A percentile compares a stretch with the other conserved stretches of the same genome.
Conservation (phyloP, 2,329 filamentous ascomycete genomes). For the Alternaria brassicicola region DNA sequence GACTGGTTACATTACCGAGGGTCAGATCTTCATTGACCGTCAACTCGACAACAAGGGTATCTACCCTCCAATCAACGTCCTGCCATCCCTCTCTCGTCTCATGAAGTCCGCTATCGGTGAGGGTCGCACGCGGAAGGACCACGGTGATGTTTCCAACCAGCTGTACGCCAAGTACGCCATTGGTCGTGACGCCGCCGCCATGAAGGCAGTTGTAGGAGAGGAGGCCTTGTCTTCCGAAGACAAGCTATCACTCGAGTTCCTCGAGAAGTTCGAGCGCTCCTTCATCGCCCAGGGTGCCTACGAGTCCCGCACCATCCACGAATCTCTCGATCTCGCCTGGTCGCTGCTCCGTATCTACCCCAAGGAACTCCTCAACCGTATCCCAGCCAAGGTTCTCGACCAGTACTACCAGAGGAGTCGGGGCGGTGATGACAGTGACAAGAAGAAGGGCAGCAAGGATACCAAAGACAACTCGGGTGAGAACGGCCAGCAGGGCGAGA, state of each 20-base stretch:
- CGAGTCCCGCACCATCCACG: slow-evolving; percentile 87
- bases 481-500: slow-evolving; percentile 41
- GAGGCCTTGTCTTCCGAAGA: slow-evolving; percentile 95
- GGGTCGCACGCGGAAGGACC: slow-evolving; percentile 93
- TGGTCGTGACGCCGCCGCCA: slow-evolving; percentile 94
- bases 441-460: slow-evolving; percentile 48
- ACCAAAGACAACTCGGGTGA: slow-evolving; percentile 52
- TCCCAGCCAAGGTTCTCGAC: slow-evolving; percentile 60
- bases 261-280: slow-evolving; percentile 96
- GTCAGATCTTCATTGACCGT: slow-evolving; percentile 97
- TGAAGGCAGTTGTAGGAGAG: slow-evolving; percentile 99
- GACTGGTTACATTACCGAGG: slow-evolving; percentile 98
- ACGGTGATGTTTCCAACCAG: slow-evolving; percentile 98
- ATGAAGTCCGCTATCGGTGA: slow-evolving; percentile 99
- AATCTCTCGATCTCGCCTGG: slow-evolving; percentile 96
- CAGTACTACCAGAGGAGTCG: slow-evolving; percentile 57
- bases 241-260: slow-evolving; percentile 95
- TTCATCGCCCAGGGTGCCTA: slow-evolving; percentile 94
- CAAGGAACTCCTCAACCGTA: slow-evolving; percentile 94
- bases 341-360: slow-evolving; percentile 95
- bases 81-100: slow-evolving; percentile 95
- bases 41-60: slow-evolving; percentile 94
- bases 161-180: slow-evolving; percentile 99
- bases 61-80: slow-evolving; percentile 98
- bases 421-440: slow-evolving; percentile 43